These are phyloP conservation scores for Colletotrichum sp. DNA, from an alignment of 2,329 filamentous ascomycete genomes.

Conservation along the genomic window DNA sequence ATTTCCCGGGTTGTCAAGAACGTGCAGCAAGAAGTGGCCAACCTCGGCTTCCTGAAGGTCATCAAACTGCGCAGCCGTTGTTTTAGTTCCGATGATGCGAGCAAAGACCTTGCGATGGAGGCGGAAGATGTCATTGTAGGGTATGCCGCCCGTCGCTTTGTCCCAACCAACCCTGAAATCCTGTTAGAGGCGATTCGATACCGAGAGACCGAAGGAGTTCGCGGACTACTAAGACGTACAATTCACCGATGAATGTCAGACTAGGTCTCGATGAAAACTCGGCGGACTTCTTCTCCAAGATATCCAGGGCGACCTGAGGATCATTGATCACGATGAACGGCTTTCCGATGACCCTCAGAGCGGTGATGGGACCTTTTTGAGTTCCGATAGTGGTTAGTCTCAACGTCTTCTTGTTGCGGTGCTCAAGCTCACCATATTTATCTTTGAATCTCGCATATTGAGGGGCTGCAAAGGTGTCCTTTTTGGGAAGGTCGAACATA, in stretches of 20 bases:
- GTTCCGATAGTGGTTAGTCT: neutral
- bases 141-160: slow-evolving; percentile 33
- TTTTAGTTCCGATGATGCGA: slow-evolving; percentile 46
- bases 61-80: slow-evolving; percentile 40
- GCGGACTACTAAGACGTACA: slow-evolving; percentile 29
- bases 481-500: slow-evolving; percentile 43
- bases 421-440: slow-evolving; percentile 21
- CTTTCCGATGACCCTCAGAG: slow-evolving; percentile 40
- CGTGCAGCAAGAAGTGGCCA: slow-evolving; percentile 43
- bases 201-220: neutral
- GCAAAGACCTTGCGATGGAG: slow-evolving; percentile 48
- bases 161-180: slow-evolving; percentile 36
- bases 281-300: slow-evolving; percentile 38
- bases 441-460: slow-evolving; percentile 39
- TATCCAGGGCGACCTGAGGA: slow-evolving; percentile 33
- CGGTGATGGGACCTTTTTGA: slow-evolving; percentile 25
- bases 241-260: slow-evolving; percentile 34
- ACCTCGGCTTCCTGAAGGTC: slow-evolving; percentile 46
- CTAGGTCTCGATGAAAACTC: slow-evolving; percentile 35
- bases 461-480: slow-evolving; percentile 28
- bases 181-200: neutral
- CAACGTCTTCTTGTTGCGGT: neutral
- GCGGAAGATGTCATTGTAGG: slow-evolving; percentile 39
- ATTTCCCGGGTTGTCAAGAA: slow-evolving; percentile 39
- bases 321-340: slow-evolving; percentile 46